Evolutionary conservation across 2,329 filamentous ascomycete genomes (phyloP).

Genomic region (Metarhizium sp.): DNA sequence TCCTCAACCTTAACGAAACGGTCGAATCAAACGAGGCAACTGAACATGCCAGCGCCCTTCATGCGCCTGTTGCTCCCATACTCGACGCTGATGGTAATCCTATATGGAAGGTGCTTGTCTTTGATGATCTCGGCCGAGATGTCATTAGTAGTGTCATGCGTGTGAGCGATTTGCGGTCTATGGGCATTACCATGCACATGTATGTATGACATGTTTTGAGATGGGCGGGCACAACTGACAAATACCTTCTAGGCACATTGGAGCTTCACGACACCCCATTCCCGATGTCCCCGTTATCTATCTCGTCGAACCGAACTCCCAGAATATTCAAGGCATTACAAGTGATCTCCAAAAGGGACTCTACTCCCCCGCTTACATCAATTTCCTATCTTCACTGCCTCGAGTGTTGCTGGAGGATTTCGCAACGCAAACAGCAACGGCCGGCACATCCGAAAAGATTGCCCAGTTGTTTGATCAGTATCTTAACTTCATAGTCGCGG

Average conservation of each 20-base stretch:
- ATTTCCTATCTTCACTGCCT: constrained; percentile 91
- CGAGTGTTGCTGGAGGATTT: constrained; percentile 90
- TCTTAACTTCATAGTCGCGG: constrained; percentile 91
- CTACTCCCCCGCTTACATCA: constrained; percentile 91
- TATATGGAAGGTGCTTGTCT: constrained; percentile 96
- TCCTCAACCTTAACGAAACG: constrained; percentile 87
- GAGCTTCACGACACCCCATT: constrained; percentile 74
- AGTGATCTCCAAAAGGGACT: constrained; percentile 77
- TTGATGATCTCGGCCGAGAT: constrained; percentile 84
- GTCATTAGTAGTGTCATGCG: constrained; percentile 93
- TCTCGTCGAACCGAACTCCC: constrained; percentile 77
- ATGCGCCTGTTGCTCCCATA: constrained; percentile 66
- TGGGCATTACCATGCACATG: constrained; percentile 97
- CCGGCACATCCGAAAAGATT: constrained; percentile 80
- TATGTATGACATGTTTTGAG: constrained; percentile 32
- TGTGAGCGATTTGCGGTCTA: constrained; percentile 83
- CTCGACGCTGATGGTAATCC: constrained; percentile 81
- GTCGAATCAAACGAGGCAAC: constrained; percentile 49
- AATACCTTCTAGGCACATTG: constrained; percentile 55
- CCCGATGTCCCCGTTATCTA: constrained; percentile 96
- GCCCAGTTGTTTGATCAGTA: constrained; percentile 95
- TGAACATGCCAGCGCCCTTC: constrained; percentile 47
- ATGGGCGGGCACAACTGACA: not conserved
- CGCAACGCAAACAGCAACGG: constrained; percentile 73
- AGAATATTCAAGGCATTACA: constrained; percentile 76